These are phyloP conservation scores for Aspergillus floridensis DNA, from an alignment of 2,329 filamentous ascomycete genomes.

Conservation along the genomic window DNA sequence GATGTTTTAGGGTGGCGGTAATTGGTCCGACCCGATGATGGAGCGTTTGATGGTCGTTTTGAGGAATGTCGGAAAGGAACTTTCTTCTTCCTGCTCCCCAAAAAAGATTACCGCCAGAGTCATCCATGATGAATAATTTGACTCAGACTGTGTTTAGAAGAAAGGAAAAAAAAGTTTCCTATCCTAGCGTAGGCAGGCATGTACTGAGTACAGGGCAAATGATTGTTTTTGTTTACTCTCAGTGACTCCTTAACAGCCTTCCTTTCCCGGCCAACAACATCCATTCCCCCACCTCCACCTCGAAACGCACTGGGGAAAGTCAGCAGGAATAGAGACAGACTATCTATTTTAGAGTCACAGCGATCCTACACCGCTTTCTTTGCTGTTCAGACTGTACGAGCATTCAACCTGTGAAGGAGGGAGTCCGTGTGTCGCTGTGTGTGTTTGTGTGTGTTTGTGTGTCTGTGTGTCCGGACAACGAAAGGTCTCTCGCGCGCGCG, in stretches of 20 bases:
- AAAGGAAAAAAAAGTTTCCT: too few species aligned
- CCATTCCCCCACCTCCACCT: neutral
- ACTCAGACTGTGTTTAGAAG: too few species aligned
- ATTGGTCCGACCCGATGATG: conserved; percentile 22
- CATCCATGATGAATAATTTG: too few species aligned
- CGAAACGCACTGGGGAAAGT: neutral
- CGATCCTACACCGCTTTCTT: conserved; percentile 5
- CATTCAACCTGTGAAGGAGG: neutral
- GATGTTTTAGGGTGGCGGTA: conserved; percentile 21
- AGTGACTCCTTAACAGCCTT: neutral
- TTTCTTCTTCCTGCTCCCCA: neutral
- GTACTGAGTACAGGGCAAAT: neutral
- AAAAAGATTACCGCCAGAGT: neutral
- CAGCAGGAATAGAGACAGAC: neutral
- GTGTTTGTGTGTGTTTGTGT: neutral
- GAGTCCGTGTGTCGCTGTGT: neutral
- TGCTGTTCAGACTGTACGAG: too few species aligned
- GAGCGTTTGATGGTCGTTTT: conserved; percentile 2
- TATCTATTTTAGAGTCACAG: neutral
- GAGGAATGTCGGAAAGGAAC: conserved; percentile 6
- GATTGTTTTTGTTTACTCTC: neutral
- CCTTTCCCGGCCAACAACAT: neutral
- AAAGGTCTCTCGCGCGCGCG: neutral
- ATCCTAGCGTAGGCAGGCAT: conserved; percentile 11
- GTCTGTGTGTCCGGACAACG: neutral